Base-by-base conservation (phyloP, 1,139 yeast species). In the Candida mesenterica region DNA sequence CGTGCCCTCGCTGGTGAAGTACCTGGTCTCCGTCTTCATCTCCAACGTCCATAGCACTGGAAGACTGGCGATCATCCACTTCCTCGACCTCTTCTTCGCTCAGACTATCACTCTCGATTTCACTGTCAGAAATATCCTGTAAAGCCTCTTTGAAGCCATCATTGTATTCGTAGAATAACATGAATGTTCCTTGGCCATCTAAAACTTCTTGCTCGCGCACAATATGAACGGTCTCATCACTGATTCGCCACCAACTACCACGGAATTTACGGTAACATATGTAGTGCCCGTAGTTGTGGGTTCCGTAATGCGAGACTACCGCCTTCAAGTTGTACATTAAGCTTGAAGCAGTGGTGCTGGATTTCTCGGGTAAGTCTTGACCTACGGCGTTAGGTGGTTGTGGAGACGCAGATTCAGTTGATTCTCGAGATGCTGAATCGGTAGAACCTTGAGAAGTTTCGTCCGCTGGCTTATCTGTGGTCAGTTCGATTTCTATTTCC, bases 211-310 rank as follows among this genome's bases (percentile, higher is more conserved):
- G 75, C 54, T 87, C 95, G 15, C 78, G 75, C 2, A 88, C 89
- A 16, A 85, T 75, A 44, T 85, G 79, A 3, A 89, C 95, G 2
- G 82, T 79, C 52, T 90, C 96, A 59, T 90, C 97, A 50, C 95
- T 83, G 16, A 89, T 81, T 57, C 96, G 76, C 96, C 96, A 89
- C 97, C 97, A 90, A 9, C 79, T 72, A 1, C 94, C 95, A 49
- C 94, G 73, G 40, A 69, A 73, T 49, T 79, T 82, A 50, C 97
- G 77, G 62, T 76, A 90, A 34, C 95, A 87, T 40, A 90, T 87
- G 57, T 90, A 90, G 57, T 90, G 97, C 14, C 97, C 97, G 57
- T 88, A 90, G 53, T 90, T 88, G 52, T 90, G 97, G 3, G 96
- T 85, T 33, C 97, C 97, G 55, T 82, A 89, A 57, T 90, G 97